A percentile compares a stretch with the other conserved stretches of the same genome.
Conservation (phyloP, 192 early-diverging fungal species). For the Coemansia sp. region DNA sequence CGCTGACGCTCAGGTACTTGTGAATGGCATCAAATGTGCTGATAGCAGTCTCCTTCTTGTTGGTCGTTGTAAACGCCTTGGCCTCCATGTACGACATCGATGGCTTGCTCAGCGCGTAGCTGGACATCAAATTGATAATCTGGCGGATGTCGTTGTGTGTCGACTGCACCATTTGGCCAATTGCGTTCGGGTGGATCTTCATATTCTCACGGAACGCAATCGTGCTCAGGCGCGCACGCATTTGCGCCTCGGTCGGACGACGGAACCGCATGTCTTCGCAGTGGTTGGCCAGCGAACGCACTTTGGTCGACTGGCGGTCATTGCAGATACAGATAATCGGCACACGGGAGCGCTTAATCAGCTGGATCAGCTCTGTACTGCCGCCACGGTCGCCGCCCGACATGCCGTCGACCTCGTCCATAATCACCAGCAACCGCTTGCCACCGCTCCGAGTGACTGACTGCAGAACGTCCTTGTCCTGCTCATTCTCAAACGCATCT, state of each 20-base stretch:
- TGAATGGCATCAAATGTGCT: constrained; percentile 77
- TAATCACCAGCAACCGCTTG: constrained; percentile 71
- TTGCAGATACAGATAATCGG: constrained; percentile 99
- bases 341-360: constrained; percentile 86
- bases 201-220: constrained; percentile 82
- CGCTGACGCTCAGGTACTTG: constrained; percentile 59
- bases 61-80: constrained; percentile 52
- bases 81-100: constrained; percentile 80
- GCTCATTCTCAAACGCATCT: constrained; percentile 26
- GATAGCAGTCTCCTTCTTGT: constrained; percentile 63
- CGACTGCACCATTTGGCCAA: constrained; percentile 75
- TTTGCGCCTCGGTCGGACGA: constrained; percentile 69
- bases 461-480: constrained; percentile 23
- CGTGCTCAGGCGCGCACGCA: constrained; percentile 70
- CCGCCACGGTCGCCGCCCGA: constrained; percentile 95
- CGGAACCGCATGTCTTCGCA: constrained; percentile 82
- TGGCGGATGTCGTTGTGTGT: constrained; percentile 95
- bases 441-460: constrained; percentile 23
- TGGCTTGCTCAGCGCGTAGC: constrained; percentile 70
- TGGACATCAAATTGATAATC: constrained; percentile 90
- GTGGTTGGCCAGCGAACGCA: constrained; percentile 78
- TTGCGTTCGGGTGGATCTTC: constrained; percentile 70
- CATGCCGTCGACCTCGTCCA: constrained; percentile 99
- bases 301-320: constrained; percentile 82
- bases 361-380: constrained; percentile 74